Percentiles rank a stretch among this genome's conserved stretches.
Evolutionary conservation across 257 asterid genomes (phyloP).

Genomic region (Fraxinus anomala): DNA sequence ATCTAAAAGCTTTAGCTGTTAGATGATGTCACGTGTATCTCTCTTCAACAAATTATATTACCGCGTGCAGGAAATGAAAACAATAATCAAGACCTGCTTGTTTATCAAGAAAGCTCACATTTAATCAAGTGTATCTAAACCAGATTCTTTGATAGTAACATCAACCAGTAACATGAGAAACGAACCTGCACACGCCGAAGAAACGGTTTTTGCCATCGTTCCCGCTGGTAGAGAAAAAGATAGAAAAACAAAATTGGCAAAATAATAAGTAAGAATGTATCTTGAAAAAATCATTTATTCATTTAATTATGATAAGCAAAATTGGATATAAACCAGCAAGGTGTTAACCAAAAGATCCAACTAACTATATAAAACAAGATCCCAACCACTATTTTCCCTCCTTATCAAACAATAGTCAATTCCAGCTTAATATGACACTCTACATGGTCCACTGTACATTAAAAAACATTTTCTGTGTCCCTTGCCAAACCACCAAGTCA

Average conservation of each 20-base stretch:
- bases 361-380: too few relatives aligned
- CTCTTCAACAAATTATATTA: too few relatives aligned
- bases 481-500: too few relatives aligned
- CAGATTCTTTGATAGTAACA: constrained; percentile 8
- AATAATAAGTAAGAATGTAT: constrained; percentile 22
- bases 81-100: background rate
- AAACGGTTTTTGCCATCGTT: constrained; percentile 88
- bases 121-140: background rate
- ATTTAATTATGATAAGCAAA: constrained; percentile 15
- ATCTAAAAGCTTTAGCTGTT: too few relatives aligned
- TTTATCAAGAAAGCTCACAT: constrained; percentile 17
- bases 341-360: too few relatives aligned
- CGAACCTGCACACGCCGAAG: constrained; percentile 96
- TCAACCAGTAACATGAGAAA: constrained; percentile 15
- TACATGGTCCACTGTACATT: too few relatives aligned
- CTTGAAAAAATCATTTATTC: background rate
- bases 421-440: too few relatives aligned
- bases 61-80: background rate
- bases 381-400: background rate
- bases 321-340: constrained; percentile 5
- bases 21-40: too few relatives aligned
- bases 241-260: constrained; percentile 25
- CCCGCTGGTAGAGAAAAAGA: constrained; percentile 61
- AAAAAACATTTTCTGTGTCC: too few relatives aligned
- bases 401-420: background rate